Base-by-base conservation (phyloP, 371 early-diverging fungal species). In the Mortierella sp. region DNA sequence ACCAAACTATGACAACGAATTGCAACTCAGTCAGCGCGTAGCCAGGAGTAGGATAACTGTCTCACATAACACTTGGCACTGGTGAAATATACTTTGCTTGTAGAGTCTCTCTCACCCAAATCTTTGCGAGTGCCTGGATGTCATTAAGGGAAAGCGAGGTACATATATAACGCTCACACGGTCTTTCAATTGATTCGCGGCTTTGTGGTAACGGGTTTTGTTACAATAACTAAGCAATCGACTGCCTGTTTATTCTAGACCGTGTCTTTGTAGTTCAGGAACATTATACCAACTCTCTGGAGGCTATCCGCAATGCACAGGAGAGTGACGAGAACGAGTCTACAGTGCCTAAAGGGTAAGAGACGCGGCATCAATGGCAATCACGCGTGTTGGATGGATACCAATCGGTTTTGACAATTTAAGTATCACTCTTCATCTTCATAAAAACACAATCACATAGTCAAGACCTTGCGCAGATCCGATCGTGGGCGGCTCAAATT, bases 131-230 rank as follows among this genome's bases (percentile, higher is more conserved):
- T 90, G 89, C 70, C 76, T 91, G 62, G 91, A 91, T 62, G 87
- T 90, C 61, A 83, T 88, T 62, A 88, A 88, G 67, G 91, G 90
- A 61, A 90, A 90, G 69, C 85, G 90, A 71, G 90, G 91, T 90
- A 85, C 12, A 32, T 43, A n/a, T 16, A 8, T 12, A 37, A 49
- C 3, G 12, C 9, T 24, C 54, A 37, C 26, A 35, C n/a, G 39
- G 14, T 26, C 26, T 28, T 12, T 28, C 32, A 12, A 57, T 30
- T 26, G 58, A 30, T 11, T 24, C 54, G 10, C 10, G 3, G 58
- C 30, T 32, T 20, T 18, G 10, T 24, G 26, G 14, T 28, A 57
- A 14, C 14, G 5, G 5, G 2, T 18, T 28, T 30, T 12, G 32
- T 28, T 26, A 5, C 30, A 18, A 20, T 18, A 28, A 3, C 55